Evolutionary conservation across 768 basidiomycete genomes (phyloP).

Genomic region (Gyrodon lividus): DNA sequence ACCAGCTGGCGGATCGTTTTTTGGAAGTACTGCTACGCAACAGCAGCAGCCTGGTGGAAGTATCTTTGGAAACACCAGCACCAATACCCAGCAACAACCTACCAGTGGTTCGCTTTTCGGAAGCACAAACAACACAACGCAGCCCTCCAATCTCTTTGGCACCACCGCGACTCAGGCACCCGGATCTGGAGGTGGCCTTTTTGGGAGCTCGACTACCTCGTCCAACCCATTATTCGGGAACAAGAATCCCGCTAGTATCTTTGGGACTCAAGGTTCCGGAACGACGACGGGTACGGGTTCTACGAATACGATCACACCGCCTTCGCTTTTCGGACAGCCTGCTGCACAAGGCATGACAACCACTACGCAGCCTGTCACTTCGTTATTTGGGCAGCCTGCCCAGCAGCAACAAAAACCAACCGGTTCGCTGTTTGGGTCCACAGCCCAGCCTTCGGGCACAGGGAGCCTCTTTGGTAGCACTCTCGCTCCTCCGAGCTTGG

Average conservation of each 20-base stretch:
- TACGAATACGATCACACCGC: slow-evolving; percentile 17
- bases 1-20: slow-evolving; percentile 17
- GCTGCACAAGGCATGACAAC: slow-evolving; percentile 12
- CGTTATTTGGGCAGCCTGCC: slow-evolving; percentile 21
- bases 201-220: slow-evolving; percentile 26
- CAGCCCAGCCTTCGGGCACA: slow-evolving; percentile 21
- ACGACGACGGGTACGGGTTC: neutral
- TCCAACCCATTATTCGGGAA: slow-evolving; percentile 38
- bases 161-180: slow-evolving; percentile 18
- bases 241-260: slow-evolving; percentile 27
- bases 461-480: slow-evolving; percentile 38
- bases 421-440: slow-evolving; percentile 34
- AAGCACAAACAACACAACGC: slow-evolving; percentile 8
- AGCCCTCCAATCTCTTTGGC: slow-evolving; percentile 29
- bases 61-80: slow-evolving; percentile 16
- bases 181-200: slow-evolving; percentile 21
- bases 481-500: slow-evolving; percentile 34
- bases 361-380: slow-evolving; percentile 14
- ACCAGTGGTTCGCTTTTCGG: slow-evolving; percentile 27
- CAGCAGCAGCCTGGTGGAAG: slow-evolving; percentile 22
- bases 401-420: slow-evolving; percentile 23
- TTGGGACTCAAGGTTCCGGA: slow-evolving; percentile 30
- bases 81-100: slow-evolving; percentile 21
- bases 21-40: slow-evolving; percentile 19
- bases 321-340: slow-evolving; percentile 34